Percentiles rank a stretch among this genome's conserved stretches.
phyloP scores from a whole-genome alignment of 2,329 filamentous ascomycete genomes.

The Colletotrichum zoysiae region DNA sequence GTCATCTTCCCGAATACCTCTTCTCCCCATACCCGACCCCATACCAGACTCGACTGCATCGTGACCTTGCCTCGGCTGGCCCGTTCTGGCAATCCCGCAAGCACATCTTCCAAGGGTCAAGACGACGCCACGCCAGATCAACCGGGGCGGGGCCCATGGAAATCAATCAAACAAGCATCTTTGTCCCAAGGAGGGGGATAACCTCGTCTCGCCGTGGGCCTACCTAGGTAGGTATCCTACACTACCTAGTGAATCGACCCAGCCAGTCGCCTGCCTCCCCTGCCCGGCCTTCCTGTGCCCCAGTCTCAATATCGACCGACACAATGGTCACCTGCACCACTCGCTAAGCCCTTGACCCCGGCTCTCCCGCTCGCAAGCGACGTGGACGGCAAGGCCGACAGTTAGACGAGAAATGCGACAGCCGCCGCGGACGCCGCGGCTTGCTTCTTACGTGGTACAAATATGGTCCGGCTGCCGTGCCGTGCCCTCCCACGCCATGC shows the following conservation, averaged over 20 bases:
- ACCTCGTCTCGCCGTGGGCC: conserved; percentile 59
- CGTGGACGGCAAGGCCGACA: background rate
- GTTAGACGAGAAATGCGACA: background rate
- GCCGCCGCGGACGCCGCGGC: conserved; percentile 9
- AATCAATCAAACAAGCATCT: conserved; percentile 1
- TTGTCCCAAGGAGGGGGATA: conserved; percentile 55
- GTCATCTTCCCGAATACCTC: background rate
- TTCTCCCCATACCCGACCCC: background rate
- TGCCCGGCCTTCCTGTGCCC: background rate
- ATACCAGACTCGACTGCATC: background rate
- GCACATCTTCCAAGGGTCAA: background rate
- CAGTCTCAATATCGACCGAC: background rate
- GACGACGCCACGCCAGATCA: conserved; percentile 1
- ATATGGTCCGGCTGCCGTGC: conserved; percentile 1
- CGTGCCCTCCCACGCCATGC: conserved; percentile 1
- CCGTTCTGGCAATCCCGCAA: background rate
- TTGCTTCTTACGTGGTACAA: background rate
- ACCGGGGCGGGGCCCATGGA: background rate
- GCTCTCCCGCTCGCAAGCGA: conserved; percentile 26
- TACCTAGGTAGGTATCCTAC: no score
- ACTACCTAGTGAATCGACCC: background rate
- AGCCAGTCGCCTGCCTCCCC: background rate
- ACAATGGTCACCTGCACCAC: conserved; percentile 24
- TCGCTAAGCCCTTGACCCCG: conserved; percentile 18
- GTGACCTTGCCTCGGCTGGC: background rate